Percentiles rank a stretch among this genome's conserved stretches.
Conservation (phyloP, 2,329 filamentous ascomycete genomes). For the Tricladium varicosporioides region DNA sequence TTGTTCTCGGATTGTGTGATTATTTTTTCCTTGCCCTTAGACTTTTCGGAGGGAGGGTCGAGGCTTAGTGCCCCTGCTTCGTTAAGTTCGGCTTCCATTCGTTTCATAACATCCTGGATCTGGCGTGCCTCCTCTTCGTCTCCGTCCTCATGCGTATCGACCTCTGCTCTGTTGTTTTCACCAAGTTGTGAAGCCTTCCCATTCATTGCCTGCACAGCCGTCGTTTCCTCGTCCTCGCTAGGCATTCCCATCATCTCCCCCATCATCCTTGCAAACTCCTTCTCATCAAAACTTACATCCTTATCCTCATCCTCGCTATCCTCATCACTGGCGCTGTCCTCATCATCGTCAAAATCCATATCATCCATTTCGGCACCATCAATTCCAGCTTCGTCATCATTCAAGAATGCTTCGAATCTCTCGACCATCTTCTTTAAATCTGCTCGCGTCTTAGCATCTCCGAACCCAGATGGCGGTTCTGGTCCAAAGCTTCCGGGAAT, state of each 20-base stretch:
- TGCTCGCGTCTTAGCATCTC: slow-evolving; percentile 65
- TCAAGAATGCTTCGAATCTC: slow-evolving; percentile 88
- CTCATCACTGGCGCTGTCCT: slow-evolving; percentile 49
- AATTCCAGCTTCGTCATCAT: slow-evolving; percentile 76
- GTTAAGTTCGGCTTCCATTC: slow-evolving; percentile 73
- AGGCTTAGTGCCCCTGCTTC: slow-evolving; percentile 64
- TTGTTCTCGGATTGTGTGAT: slow-evolving; percentile 15
- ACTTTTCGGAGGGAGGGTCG: slow-evolving; percentile 39
- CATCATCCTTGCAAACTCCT: slow-evolving; percentile 85
- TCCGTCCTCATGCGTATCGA: slow-evolving; percentile 37
- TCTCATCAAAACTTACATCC: slow-evolving; percentile 78
- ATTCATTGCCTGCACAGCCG: slow-evolving; percentile 1
- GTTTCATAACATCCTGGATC: slow-evolving; percentile 62
- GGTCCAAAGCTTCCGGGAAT: slow-evolving; percentile 28
- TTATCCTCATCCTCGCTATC: slow-evolving; percentile 68
- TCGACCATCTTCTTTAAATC: slow-evolving; percentile 89
- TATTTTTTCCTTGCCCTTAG: slow-evolving; percentile 17
- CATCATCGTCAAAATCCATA: slow-evolving; percentile 59
- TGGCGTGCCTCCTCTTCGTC: slow-evolving; percentile 52
- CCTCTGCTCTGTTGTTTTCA: slow-evolving; percentile 18
- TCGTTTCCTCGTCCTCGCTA: slow-evolving; percentile 26
- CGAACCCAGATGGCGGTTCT: slow-evolving; percentile 48
- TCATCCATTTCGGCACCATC: slow-evolving; percentile 75
- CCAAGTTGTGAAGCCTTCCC: slow-evolving; percentile 4
- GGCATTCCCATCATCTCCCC: slow-evolving; percentile 80